Percentiles rank a stretch among this genome's conserved stretches.
Evolutionary conservation across 2,329 filamentous ascomycete species (phyloP).

Genomic region (Penicillium brevicompactum): DNA sequence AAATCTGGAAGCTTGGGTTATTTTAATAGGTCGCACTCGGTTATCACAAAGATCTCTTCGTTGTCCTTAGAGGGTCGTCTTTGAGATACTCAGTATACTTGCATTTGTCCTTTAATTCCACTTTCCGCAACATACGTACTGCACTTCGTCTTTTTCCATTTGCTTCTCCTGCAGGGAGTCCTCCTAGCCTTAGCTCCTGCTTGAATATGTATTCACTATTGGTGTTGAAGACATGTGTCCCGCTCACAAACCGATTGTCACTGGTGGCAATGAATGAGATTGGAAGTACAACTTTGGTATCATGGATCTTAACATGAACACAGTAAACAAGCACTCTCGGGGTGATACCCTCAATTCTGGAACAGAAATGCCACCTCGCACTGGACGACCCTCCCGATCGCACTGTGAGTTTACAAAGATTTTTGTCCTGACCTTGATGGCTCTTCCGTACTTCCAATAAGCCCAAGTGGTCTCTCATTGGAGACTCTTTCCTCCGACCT

Average conservation of each 20-base stretch:
- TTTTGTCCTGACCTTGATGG: background rate
- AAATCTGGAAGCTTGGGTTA: background rate
- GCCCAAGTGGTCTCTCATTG: background rate
- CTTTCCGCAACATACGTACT: background rate
- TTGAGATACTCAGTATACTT: background rate
- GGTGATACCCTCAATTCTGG: no score
- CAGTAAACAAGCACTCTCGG: no score
- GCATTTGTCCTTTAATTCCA: background rate
- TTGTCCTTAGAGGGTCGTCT: background rate
- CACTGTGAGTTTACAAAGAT: background rate
- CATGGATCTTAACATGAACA: no score
- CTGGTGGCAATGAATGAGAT: no score
- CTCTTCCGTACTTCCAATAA: no score
- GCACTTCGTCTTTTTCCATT: no score
- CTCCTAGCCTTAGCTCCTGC: no score
- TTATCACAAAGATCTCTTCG: background rate
- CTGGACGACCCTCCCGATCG: background rate
- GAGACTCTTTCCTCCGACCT: background rate
- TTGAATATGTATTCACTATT: background rate
- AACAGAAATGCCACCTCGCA: no score
- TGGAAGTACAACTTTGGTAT: no score
- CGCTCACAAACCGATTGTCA: no score
- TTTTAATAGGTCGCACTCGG: background rate
- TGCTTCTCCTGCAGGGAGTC: no score
- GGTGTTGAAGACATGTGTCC: no score